Evolutionary conservation across 1,284 basidiomycete species (phyloP).

Genomic region (Ganoderma resinaceum): DNA sequence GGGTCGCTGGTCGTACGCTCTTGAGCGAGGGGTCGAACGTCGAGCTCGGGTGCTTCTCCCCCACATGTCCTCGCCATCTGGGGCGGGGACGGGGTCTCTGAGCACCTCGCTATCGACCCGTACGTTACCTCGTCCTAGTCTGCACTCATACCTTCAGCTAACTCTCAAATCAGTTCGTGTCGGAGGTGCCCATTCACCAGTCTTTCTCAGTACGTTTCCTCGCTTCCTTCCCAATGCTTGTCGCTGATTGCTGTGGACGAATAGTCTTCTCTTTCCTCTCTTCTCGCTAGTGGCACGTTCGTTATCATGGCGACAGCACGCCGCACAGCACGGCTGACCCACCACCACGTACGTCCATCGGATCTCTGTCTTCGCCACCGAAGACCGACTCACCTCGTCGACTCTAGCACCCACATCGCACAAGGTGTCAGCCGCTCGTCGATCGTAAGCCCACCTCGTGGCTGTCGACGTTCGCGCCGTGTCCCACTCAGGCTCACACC

Average conservation of each 20-base stretch:
- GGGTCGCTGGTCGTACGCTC: slow-evolving; percentile 7
- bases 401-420: neutral
- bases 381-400: neutral
- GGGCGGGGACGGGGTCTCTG: neutral
- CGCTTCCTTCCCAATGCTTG: neutral
- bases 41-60: neutral
- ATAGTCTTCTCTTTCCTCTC: neutral
- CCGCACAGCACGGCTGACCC: neutral
- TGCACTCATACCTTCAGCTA: neutral
- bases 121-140: neutral
- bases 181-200: neutral
- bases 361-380: neutral
- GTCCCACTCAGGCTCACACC: slow-evolving; percentile 10
- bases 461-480: slow-evolving; percentile 17
- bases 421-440: slow-evolving; percentile 7
- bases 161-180: neutral
- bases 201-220: neutral
- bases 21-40: neutral
- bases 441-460: slow-evolving; percentile 13
- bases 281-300: neutral
- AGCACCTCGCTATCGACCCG: neutral
- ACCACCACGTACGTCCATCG: slow-evolving; percentile 4
- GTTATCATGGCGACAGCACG: neutral
- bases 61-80: neutral
- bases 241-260: neutral